phyloP scores from a whole-genome alignment of 1,284 basidiomycete genomes.

The Sanghuangporus sanghuang region DNA sequence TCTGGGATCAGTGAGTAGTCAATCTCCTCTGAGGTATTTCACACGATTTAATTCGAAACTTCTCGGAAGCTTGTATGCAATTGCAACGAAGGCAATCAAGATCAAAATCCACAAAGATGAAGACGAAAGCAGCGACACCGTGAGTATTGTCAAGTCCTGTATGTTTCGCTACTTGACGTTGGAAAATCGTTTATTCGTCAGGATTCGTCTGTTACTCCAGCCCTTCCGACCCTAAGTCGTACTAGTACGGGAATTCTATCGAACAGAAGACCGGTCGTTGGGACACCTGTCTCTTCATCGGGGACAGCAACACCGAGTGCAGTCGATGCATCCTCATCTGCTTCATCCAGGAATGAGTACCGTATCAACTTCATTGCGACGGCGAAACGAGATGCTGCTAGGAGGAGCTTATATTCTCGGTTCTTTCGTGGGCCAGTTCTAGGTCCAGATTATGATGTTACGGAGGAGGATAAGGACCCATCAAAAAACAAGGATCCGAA shows the following conservation, averaged over 20 bases:
- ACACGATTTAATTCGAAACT: not conserved
- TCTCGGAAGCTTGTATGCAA: constrained; percentile 64
- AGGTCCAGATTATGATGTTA: constrained; percentile 34
- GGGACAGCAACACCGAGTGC: constrained; percentile 35
- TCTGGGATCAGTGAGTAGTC: constrained; percentile 87
- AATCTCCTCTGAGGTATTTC: constrained; percentile 1
- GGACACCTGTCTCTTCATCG: constrained; percentile 42
- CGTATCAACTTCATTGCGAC: constrained; percentile 52
- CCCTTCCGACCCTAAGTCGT: constrained; percentile 37
- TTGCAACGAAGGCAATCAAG: constrained; percentile 73
- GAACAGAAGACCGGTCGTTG: constrained; percentile 54
- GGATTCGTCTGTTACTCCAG: constrained; percentile 24
- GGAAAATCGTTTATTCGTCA: constrained; percentile 18
- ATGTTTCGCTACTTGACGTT: not conserved
- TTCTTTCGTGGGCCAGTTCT: constrained; percentile 76
- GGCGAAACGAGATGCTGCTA: constrained; percentile 76
- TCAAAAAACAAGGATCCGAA: constrained; percentile 1
- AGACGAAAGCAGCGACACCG: constrained; percentile 36
- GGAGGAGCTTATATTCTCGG: constrained; percentile 66
- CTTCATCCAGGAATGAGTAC: constrained; percentile 24
- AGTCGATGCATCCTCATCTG: constrained; percentile 19
- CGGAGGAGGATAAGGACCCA: not conserved
- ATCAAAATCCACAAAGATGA: constrained; percentile 53
- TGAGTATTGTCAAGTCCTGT: constrained; percentile 1
- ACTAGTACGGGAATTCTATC: constrained; percentile 77